A percentile compares a stretch with the other conserved stretches of the same genome.
Evolutionary conservation across 2,329 filamentous ascomycete genomes (phyloP).

Genomic region (Aspergillus hortae): DNA sequence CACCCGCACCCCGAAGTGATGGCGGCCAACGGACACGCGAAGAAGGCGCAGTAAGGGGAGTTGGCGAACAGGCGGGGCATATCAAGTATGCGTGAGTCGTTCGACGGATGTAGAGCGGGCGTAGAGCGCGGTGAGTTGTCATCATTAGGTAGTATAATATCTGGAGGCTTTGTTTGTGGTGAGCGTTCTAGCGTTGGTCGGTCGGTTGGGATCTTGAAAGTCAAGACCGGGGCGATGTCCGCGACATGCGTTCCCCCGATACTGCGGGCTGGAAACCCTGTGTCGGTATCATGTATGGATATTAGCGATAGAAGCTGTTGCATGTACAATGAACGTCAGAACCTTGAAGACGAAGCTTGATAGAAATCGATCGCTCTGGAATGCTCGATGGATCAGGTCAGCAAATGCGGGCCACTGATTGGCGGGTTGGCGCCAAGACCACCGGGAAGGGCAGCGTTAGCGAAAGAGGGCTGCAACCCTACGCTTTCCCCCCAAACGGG

Average conservation of each 20-base stretch:
- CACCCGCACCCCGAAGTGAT: conserved; percentile 57
- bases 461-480: conserved; percentile 36
- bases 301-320: conserved; percentile 13
- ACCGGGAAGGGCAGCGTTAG: conserved; percentile 29
- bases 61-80: conserved; percentile 3
- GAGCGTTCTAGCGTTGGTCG: conserved; percentile 2
- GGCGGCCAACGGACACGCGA: conserved; percentile 22
- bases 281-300: conserved; percentile 6
- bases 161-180: background rate
- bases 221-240: background rate
- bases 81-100: conserved; percentile 12
- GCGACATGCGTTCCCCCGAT: background rate
- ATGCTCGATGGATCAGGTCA: conserved; percentile 3
- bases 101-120: background rate
- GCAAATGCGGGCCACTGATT: conserved; percentile 1
- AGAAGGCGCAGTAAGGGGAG: conserved; percentile 24
- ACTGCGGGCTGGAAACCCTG: conserved; percentile 5
- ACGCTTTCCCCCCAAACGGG: conserved; percentile 25
- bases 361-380: conserved; percentile 4
- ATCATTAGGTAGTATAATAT: no score
- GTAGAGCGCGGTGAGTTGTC: background rate
- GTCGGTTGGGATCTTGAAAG: conserved; percentile 1
- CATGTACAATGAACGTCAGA: background rate
- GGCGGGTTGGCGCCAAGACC: conserved; percentile 4
- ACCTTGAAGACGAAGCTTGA: background rate